Base-by-base conservation (phyloP, 2,329 filamentous ascomycete genomes). In the Epichloe sp. region DNA sequence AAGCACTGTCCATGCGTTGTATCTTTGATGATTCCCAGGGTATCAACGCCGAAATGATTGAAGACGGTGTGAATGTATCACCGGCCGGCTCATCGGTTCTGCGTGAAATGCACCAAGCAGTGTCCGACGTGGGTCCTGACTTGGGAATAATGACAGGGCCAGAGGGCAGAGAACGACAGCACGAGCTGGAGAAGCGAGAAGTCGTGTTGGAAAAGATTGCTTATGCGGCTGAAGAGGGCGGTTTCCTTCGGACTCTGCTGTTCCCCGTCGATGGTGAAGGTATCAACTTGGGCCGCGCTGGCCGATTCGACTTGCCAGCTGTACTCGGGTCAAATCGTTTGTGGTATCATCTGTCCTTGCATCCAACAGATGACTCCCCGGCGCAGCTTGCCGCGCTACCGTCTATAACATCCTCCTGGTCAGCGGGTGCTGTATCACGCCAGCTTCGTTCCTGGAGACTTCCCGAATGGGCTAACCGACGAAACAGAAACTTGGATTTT, bases 1-100 rank as follows among this genome's bases (percentile, higher is more conserved):
- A 93, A 67, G 93, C 91, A 0, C 69, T 94, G n/a, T 82, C 87
- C 12, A 81, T 98, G 71, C 86, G 88, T 40, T 88, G 87, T 14
- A 80, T 97, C 37, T 98, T 98, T 60, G 91, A 98, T 58, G 93
- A 97, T 60, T 80, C 75, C n/a, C 74, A 84, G 19, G 93, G 93
- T 48, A 96, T 98, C 70, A 97, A 97, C 59, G 78, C 85, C 0
- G 93, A 98, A 71, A 97, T 98, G 90, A 95, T 91, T 62, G 85
- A 91, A 55, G 93, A 98, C 58, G 93, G 93, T 10, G 79, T 98
- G 1, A 78, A 86, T n/a, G 77, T 94, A 2, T 70, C 77, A 1
- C 60, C 83, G 0, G 82, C 82, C 1, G 86, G 86, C n/a, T 85
- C 83, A 52, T 94, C 91, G 0, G 85, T 97, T 10, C 65, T 91